Base-by-base conservation (phyloP, 2,329 filamentous ascomycete genomes). In the Aureobasidium pullulans region DNA sequence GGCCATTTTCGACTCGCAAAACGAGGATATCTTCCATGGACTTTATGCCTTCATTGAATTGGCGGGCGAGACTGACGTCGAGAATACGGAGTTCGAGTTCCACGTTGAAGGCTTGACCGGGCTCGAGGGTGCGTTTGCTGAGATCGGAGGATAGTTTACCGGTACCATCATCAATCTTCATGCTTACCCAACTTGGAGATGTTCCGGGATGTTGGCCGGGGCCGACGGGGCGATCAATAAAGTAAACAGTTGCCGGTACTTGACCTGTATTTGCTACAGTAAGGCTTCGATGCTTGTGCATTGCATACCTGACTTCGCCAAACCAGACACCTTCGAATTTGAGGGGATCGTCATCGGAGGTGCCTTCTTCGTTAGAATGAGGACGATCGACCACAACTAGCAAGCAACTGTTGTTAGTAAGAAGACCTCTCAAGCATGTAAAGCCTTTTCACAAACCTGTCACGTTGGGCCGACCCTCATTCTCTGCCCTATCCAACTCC, bases 231-330 rank as follows among this genome's bases (percentile, higher is more conserved):
- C 85, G 85, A 61, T 90, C 87, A 1, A 92, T 84, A 70, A 99
- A 96, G 1, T 81, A 82, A 67, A 96, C 87, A 0, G 79, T 88
- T 0, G 94, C 92, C 2, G 85, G 73, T 0, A 95, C 90, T 31
- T 90, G 82, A 2, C 94, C 88, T 0, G 94, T 99, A 66, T 99
- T 99, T 29, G 94, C 94, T 59, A 99, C 84, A 0, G 92, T 97
- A 44, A 97, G 71, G 3, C 79, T 83, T 4, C 86, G 81, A 8
- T 78, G 80, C 65, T 87, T 84, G 7, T 79, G 82, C 61, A 87
- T 82, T 40, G 87, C 78, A 67, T 88, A 95, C 2, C 81, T 77
- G 1, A 96, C 77, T 3, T 85, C 77, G 0, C 91, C 92, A 70
- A 97, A 94, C 67, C 93, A 84, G 0, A 97, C 82, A 1, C 84